phyloP scores from a whole-genome alignment of 768 basidiomycete species.

The Lanmaoa rubissima region DNA sequence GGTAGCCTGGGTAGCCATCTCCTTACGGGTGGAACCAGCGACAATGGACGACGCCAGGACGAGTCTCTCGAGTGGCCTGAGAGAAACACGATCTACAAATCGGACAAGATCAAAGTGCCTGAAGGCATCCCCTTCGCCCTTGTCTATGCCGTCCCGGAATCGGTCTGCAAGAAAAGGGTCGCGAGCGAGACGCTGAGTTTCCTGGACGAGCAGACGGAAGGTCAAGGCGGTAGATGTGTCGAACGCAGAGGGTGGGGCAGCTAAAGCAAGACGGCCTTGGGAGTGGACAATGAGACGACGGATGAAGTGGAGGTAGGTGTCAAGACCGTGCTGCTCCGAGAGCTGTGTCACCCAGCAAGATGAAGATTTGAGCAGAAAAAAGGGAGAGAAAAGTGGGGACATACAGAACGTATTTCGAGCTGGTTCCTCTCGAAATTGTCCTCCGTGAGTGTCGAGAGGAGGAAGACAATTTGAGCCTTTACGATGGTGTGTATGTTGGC shows the following conservation, averaged over 20 bases:
- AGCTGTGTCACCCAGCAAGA: conserved; percentile 52
- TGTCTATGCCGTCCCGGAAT: conserved; percentile 87
- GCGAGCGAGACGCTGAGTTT: conserved; percentile 83
- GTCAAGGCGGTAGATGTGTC: conserved; percentile 78
- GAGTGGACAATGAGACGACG: conserved; percentile 92
- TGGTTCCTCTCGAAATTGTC: conserved; percentile 96
- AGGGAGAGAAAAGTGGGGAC: conserved; percentile 34
- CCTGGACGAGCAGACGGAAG: conserved; percentile 83
- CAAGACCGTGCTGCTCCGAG: conserved; percentile 94
- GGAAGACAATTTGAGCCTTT: conserved; percentile 96
- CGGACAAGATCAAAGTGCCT: conserved; percentile 79
- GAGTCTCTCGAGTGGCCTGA: conserved; percentile 76
- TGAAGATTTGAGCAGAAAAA: conserved; percentile 11
- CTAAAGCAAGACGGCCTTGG: conserved; percentile 62
- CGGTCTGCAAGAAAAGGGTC: conserved; percentile 90
- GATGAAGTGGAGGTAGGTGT: conserved; percentile 97
- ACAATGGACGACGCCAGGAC: conserved; percentile 75
- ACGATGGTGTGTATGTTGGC: conserved; percentile 91
- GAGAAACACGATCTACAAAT: conserved; percentile 78
- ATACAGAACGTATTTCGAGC: conserved; percentile 89
- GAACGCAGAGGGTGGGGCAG: conserved; percentile 59
- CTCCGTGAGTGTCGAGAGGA: conserved; percentile 93
- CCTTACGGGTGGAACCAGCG: conserved; percentile 55
- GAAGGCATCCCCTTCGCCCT: conserved; percentile 81
- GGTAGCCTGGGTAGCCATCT: conserved; percentile 59